Evolutionary conservation across 2,329 filamentous ascomycete genomes (phyloP).

Genomic region (Fusarium sulawesiense): DNA sequence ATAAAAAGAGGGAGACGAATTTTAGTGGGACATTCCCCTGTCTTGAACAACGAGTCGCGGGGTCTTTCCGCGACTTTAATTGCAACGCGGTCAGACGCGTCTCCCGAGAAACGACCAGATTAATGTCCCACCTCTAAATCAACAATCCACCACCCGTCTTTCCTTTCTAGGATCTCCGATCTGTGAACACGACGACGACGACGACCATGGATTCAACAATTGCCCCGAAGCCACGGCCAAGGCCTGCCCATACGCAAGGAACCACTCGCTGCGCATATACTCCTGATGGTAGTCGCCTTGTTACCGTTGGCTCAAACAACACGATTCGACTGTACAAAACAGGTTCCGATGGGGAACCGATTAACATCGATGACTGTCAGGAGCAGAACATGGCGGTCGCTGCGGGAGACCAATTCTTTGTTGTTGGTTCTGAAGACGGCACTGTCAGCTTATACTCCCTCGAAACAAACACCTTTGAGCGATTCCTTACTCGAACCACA

Average conservation of each 20-base stretch:
- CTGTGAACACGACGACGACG: slow-evolving; percentile 2
- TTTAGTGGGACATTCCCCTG: slow-evolving; percentile 35
- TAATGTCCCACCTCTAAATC: slow-evolving; percentile 13
- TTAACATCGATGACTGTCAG: slow-evolving; percentile 89
- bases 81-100: slow-evolving; percentile 58
- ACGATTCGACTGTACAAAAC: slow-evolving; percentile 93
- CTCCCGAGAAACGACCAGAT: slow-evolving; percentile 40
- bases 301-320: slow-evolving; percentile 94
- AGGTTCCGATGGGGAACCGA: slow-evolving; percentile 90
- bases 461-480: slow-evolving; percentile 77
- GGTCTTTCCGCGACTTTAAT: slow-evolving; percentile 51
- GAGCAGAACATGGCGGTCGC: slow-evolving; percentile 87
- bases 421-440: slow-evolving; percentile 92
- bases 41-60: slow-evolving; percentile 40
- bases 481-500: slow-evolving; percentile 84
- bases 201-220: slow-evolving; percentile 50
- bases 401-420: slow-evolving; percentile 82
- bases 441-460: slow-evolving; percentile 96
- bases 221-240: slow-evolving; percentile 64
- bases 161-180: slow-evolving; percentile 17
- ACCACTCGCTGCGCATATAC: slow-evolving; percentile 91
- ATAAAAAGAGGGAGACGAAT: slow-evolving; percentile 18
- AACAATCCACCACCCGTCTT: slow-evolving; percentile 17
- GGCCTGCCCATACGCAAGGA: slow-evolving; percentile 84
- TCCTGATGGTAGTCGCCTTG: slow-evolving; percentile 83